Evolutionary conservation across 2,329 filamentous ascomycete species (phyloP).

Genomic region (Cercospora citrullina): DNA sequence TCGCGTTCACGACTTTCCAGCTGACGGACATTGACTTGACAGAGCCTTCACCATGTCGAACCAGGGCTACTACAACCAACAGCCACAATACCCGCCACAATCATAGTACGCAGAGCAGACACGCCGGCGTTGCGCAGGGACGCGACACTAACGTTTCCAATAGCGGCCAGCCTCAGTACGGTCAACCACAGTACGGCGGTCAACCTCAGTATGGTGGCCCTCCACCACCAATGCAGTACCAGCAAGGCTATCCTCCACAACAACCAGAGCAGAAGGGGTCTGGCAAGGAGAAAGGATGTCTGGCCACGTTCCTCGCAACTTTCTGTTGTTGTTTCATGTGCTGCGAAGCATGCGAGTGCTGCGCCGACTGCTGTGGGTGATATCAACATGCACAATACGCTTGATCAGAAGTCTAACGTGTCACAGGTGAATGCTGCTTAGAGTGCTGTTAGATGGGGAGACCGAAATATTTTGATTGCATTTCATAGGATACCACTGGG

Average conservation of each 20-base stretch:
- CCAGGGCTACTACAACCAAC: conserved; percentile 46
- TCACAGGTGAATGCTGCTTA: conserved; percentile 12
- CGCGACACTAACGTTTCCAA: background rate
- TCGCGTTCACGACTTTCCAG: background rate
- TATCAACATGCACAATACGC: conserved; percentile 30
- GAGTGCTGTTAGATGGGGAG: conserved; percentile 18
- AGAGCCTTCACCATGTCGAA: conserved; percentile 41
- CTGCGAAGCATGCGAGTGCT: conserved; percentile 65
- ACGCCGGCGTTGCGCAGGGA: background rate
- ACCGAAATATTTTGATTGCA: background rate
- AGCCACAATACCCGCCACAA: conserved; percentile 36
- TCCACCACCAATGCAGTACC: conserved; percentile 42
- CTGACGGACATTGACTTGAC: background rate
- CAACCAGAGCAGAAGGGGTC: conserved; percentile 41
- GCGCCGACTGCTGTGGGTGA: conserved; percentile 61
- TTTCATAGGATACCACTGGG: conserved; percentile 2
- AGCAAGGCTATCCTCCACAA: conserved; percentile 43
- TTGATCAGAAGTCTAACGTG: background rate
- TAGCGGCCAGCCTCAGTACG: conserved; percentile 32
- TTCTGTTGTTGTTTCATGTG: conserved; percentile 66
- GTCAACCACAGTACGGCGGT: conserved; percentile 34
- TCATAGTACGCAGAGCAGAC: conserved; percentile 5
- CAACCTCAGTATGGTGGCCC: conserved; percentile 40
- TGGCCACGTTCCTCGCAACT: conserved; percentile 55
- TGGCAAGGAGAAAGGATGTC: conserved; percentile 53